Evolutionary conservation across 495 filamentous ascomycete genomes (phyloP).

Genomic region (Neurospora hispaniola): DNA sequence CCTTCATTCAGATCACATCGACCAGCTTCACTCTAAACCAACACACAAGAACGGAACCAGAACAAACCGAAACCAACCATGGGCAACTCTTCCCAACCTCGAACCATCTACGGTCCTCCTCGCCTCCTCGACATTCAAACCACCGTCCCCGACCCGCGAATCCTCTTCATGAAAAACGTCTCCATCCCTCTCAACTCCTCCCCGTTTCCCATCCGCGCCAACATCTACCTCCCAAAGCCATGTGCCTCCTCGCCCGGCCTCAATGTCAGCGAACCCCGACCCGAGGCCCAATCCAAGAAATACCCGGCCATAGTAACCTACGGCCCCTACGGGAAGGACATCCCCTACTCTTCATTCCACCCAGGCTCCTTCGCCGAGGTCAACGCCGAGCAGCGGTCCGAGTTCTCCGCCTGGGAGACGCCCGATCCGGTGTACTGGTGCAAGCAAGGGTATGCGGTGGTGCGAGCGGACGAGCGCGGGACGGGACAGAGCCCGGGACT

Average conservation of each 20-base stretch:
- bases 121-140: not conserved
- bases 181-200: conserved; percentile 20
- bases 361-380: conserved; percentile 31
- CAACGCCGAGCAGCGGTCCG: conserved; percentile 33
- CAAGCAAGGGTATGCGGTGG: conserved; percentile 47
- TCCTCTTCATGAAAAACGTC: conserved; percentile 17
- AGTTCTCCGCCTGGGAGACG: conserved; percentile 55
- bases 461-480: conserved; percentile 50
- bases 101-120: not conserved
- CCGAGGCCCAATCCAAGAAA: conserved; percentile 9
- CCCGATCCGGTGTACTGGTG: conserved; percentile 56
- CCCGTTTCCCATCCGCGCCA: conserved; percentile 19
- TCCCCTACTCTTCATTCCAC: conserved; percentile 41
- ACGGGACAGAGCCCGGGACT: conserved; percentile 47
- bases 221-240: conserved; percentile 16
- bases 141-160: conserved; percentile 4
- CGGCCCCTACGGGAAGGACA: conserved; percentile 58
- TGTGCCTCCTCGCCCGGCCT: no score
- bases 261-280: conserved; percentile 23
- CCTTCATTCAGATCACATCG: not conserved
- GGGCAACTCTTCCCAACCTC: not conserved
- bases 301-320: conserved; percentile 44
- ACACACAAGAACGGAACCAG: not conserved
- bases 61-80: not conserved
- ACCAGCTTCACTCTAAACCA: not conserved